Evolutionary conservation across 1,284 basidiomycete species (phyloP).

Genomic region (Psilocybe mexicana): DNA sequence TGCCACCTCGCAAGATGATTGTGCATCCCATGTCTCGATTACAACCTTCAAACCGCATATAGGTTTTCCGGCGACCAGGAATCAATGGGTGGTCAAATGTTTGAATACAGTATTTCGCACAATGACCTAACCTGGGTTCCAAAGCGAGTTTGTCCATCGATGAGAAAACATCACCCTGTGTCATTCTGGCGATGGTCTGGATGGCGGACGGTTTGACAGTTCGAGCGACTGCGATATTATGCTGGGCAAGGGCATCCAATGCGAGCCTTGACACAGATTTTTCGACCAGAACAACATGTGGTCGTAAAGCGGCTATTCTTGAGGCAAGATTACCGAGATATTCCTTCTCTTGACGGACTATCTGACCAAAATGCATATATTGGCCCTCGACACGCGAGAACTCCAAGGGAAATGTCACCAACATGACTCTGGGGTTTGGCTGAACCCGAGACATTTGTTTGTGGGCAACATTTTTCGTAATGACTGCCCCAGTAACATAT

Average conservation of each 20-base stretch:
- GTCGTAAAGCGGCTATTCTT: conserved; percentile 88
- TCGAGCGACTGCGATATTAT: conserved; percentile 90
- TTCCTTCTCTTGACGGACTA: conserved; percentile 93
- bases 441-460: conserved; percentile 80
- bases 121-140: conserved; percentile 90
- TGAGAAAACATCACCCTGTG: conserved; percentile 92
- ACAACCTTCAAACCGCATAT: conserved; percentile 97
- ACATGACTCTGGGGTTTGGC: conserved; percentile 88
- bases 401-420: conserved; percentile 94
- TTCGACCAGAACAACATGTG: conserved; percentile 92
- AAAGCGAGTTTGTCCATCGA: conserved; percentile 94
- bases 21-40: conserved; percentile 92
- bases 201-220: conserved; percentile 89
- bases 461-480: conserved; percentile 97
- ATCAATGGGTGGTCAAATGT: conserved; percentile 94
- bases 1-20: conserved; percentile 89
- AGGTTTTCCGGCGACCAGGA: conserved; percentile 89
- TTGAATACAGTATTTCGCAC: conserved; percentile 85
- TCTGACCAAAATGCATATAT: conserved; percentile 91
- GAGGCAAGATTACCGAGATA: conserved; percentile 89
- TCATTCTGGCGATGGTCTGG: conserved; percentile 88
- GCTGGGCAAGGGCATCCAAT: conserved; percentile 84
- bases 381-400: conserved; percentile 94
- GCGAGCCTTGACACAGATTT: conserved; percentile 92
- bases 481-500: conserved; percentile 96